Evolutionary conservation across 805 yeast genomes (phyloP).

Genomic region (Maudiozyma serrabonitensis): DNA sequence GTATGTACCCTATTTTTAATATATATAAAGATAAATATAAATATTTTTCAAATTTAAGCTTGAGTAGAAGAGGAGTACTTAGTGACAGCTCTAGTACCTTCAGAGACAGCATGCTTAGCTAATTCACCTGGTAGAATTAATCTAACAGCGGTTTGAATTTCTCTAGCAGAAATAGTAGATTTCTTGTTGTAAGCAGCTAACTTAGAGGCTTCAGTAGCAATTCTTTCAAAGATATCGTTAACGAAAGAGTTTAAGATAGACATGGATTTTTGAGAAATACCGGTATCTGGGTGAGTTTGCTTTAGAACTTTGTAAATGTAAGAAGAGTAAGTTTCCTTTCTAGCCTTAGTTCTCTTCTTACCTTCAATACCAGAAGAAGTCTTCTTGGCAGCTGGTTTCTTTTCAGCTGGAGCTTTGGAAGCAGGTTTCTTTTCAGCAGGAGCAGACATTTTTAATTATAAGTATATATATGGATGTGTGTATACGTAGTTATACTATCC

Average conservation of each 20-base stretch:
- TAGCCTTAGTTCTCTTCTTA: constrained; percentile 88
- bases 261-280: constrained; percentile 98
- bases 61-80: constrained; percentile 70
- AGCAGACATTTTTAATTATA: constrained; percentile 45
- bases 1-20: not conserved
- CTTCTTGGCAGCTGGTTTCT: constrained; percentile 73
- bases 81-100: constrained; percentile 97
- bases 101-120: constrained; percentile 97
- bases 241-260: constrained; percentile 97
- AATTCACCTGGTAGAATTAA: constrained; percentile 96
- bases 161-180: constrained; percentile 96
- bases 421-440: constrained; percentile 47
- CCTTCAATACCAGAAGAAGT: constrained; percentile 71
- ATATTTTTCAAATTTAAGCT: constrained; percentile 20
- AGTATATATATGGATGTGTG: too few species aligned
- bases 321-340: constrained; percentile 97
- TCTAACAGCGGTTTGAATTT: constrained; percentile 97
- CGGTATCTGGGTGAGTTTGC: constrained; percentile 99
- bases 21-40: not conserved
- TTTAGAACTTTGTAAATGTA: constrained; percentile 97
- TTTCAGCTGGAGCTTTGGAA: constrained; percentile 24
- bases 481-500: not conserved
- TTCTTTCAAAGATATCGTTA: constrained; percentile 96
- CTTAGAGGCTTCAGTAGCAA: constrained; percentile 95
- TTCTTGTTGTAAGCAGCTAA: constrained; percentile 98